Evolutionary conservation across 306 rosid genomes (phyloP), one percentile per base, ranked within the genome.

Genomic region (Vicia villosa): DNA sequence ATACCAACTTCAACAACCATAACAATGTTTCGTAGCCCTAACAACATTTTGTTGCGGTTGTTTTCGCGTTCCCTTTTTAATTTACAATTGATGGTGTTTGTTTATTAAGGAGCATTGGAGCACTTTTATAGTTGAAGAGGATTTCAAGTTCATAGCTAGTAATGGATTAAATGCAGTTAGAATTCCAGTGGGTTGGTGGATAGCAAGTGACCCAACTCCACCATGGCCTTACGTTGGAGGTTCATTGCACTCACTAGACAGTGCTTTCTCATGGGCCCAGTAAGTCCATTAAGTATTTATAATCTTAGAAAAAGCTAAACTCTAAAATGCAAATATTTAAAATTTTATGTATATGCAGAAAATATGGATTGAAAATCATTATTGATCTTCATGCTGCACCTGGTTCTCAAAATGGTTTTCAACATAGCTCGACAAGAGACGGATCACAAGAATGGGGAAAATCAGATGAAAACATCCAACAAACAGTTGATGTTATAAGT

Each of bases 181-280:
- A 85, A 91, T 91, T 11, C 97, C 96, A 2, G 84, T 91, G 6
- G 97, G 97, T 0, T 91, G 96, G 97, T 91, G 97, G 97, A 87
- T 87, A 60, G 91, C 96, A 41, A 89, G 87, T 38, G 91, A 84
- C 37, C 97, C 97, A 28, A 68, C 34, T 3, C 96, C 96, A 30
- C 96, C 96, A 3, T n/a, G 22, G 34, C 94, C 96, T 30, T 89
- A 83, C 3, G 96, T 89, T 20, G 89, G 82, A 3, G 97, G 97
- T 19, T 91, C 96, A 56, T 81, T 91, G 81, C 20, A 51, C 32
- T 75, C 84, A 0, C 78, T 91, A 4, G 97, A 88, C 79, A 70
- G 83, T 14, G 97, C 97, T 64, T 91, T 91, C 77, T 58, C 21
- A 10, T 91, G 97, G 97, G 87, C 93, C 1, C 32, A 75, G 96